Conservation (phyloP, 1,284 basidiomycete species). For the Moesziomyces sp. region DNA sequence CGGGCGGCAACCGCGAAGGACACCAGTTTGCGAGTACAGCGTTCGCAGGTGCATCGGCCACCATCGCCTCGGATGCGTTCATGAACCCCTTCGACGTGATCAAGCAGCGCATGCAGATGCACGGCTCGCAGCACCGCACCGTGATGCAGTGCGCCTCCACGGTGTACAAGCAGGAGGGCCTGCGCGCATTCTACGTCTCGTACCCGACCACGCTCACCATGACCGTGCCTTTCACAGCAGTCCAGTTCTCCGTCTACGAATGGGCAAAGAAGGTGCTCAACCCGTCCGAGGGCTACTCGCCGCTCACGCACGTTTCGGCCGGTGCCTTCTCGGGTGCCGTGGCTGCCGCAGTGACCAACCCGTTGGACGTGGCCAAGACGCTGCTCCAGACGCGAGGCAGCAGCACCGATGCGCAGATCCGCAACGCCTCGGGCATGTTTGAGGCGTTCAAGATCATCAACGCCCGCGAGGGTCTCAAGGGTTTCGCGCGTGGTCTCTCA, state of each 20-base stretch:
- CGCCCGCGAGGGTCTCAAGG: slow-evolving; percentile 82
- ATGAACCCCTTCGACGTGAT: slow-evolving; percentile 99
- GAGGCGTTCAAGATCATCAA: slow-evolving; percentile 92
- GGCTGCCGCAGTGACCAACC: slow-evolving; percentile 94
- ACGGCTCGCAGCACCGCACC: slow-evolving; percentile 87
- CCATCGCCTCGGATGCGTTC: slow-evolving; percentile 92
- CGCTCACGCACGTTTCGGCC: slow-evolving; percentile 86
- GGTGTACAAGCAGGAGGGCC: slow-evolving; percentile 86
- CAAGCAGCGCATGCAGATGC: slow-evolving; percentile 99
- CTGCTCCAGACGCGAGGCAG: slow-evolving; percentile 92
- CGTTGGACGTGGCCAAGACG: slow-evolving; percentile 98
- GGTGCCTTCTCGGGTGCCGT: slow-evolving; percentile 93
- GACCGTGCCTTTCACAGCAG: slow-evolving; percentile 97
- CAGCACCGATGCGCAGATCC: slow-evolving; percentile 82
- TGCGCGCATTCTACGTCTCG: slow-evolving; percentile 94
- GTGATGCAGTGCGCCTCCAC: slow-evolving; percentile 83
- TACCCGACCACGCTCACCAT: slow-evolving; percentile 95
- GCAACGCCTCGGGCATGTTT: slow-evolving; percentile 83
- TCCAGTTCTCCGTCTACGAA: slow-evolving; percentile 97
- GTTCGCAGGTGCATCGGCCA: slow-evolving; percentile 91
- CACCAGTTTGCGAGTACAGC: slow-evolving; percentile 87
- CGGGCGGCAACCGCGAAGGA: slow-evolving; percentile 83
- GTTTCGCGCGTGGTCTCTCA: slow-evolving; percentile 86
- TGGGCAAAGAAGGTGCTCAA: slow-evolving; percentile 89
- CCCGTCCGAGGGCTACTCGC: slow-evolving; percentile 86